These are phyloP conservation scores for Phylloporus scabripes DNA, from an alignment of 768 basidiomycete species.

Conservation along the genomic window DNA sequence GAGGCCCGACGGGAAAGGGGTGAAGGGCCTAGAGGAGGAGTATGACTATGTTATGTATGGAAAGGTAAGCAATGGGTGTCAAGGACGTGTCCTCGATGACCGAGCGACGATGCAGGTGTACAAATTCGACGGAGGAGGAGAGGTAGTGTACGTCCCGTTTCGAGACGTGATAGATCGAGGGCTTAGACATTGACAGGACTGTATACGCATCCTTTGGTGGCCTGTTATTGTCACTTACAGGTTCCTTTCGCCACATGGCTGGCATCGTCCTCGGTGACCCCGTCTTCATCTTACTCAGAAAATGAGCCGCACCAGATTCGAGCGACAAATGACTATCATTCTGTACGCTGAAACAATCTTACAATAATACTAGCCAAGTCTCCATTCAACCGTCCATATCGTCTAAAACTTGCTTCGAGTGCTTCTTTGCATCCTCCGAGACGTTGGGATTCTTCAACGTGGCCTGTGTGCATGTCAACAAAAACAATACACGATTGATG, in stretches of 20 bases:
- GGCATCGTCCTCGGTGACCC: conserved; percentile 91
- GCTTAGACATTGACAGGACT: conserved; percentile 48
- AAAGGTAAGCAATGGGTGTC: conserved; percentile 51
- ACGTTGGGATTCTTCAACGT: conserved; percentile 23
- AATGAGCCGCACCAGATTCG: conserved; percentile 31
- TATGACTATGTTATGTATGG: conserved; percentile 99
- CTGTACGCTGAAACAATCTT: conserved; percentile 4
- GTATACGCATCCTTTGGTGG: conserved; percentile 97
- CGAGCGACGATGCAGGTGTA: conserved; percentile 60
- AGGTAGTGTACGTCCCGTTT: conserved; percentile 60
- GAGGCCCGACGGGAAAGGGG: conserved; percentile 81
- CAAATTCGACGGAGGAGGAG: conserved; percentile 87
- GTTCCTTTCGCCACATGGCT: conserved; percentile 88
- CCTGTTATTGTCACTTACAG: conserved; percentile 88
- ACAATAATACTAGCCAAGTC: background rate
- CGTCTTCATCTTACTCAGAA: conserved; percentile 82
- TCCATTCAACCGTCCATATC: conserved; percentile 2
- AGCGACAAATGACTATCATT: background rate
- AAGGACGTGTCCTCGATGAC: background rate
- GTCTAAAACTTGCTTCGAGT: conserved; percentile 8
- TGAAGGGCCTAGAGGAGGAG: conserved; percentile 82
- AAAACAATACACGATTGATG: no score
- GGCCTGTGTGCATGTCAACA: conserved; percentile 6
- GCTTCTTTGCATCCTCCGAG: conserved; percentile 16
- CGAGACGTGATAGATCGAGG: background rate